phyloP scores from a whole-genome alignment of 2,329 filamentous ascomycete genomes.

The Stachybotrys chlorohalonatus region DNA sequence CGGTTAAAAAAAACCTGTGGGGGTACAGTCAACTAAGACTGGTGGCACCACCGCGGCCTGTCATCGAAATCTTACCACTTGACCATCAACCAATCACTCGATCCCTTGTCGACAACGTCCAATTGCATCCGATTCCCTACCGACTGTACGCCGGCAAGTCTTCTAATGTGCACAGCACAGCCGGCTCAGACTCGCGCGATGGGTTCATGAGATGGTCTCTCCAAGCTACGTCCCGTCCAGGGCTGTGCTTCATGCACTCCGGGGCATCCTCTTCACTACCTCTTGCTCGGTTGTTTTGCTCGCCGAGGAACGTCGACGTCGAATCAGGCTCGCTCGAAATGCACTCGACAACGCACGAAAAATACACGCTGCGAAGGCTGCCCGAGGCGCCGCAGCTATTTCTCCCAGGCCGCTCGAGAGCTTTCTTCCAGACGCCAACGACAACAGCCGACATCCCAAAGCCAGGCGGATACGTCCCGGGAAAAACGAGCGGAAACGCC shows the following conservation, averaged over 20 bases:
- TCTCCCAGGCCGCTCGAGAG: slow-evolving; percentile 13
- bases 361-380: slow-evolving; percentile 30
- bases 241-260: slow-evolving; percentile 45
- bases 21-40: too few relatives aligned
- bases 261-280: slow-evolving; percentile 46
- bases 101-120: neutral
- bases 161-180: neutral
- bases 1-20: too few relatives aligned
- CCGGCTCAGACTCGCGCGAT: slow-evolving; percentile 5
- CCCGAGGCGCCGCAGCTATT: slow-evolving; percentile 13
- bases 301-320: slow-evolving; percentile 47
- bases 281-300: slow-evolving; percentile 47
- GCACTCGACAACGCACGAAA: slow-evolving; percentile 45
- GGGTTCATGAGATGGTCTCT: slow-evolving; percentile 31
- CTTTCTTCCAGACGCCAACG: slow-evolving; percentile 1
- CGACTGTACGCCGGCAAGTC: neutral
- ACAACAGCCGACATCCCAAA: slow-evolving; percentile 3
- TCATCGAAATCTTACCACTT: too few relatives aligned
- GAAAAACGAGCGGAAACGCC: slow-evolving; percentile 6
- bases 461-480: slow-evolving; percentile 7
- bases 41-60: too few relatives aligned
- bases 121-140: neutral
- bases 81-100: neutral
- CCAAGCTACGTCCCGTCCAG: slow-evolving; percentile 43
- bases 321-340: slow-evolving; percentile 39